These are phyloP conservation scores for Fusarium acutatum DNA, from an alignment of 2,329 filamentous ascomycete species.

Conservation along the genomic window DNA sequence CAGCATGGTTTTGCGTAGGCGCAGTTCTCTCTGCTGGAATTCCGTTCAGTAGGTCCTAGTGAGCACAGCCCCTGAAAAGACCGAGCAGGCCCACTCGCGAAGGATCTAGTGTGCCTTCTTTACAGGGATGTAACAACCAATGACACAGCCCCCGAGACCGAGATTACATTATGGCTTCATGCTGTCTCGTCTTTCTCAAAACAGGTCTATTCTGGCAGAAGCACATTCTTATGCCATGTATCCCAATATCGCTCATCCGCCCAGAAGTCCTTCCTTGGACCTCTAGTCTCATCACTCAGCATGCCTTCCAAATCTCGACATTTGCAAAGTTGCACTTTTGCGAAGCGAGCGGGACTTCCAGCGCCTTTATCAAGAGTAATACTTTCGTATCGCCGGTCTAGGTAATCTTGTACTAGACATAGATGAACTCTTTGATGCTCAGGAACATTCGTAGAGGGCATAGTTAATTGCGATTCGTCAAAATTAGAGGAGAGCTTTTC, in stretches of 20 bases:
- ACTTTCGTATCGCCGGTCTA: not conserved
- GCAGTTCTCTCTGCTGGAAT: not conserved
- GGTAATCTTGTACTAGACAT: not conserved
- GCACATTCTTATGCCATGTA: not conserved
- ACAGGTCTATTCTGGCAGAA: not conserved
- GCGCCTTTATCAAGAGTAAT: not conserved
- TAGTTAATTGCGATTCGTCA: accelerated
- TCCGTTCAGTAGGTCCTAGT: not conserved
- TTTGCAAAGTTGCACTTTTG: not conserved
- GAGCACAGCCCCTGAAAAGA: not conserved
- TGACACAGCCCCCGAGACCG: not conserved
- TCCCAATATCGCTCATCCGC: not conserved
- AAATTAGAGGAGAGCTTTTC: accelerated
- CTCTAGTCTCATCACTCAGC: not conserved
- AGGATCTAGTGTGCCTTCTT: not conserved
- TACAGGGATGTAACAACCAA: not conserved
- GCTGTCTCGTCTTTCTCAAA: accelerated
- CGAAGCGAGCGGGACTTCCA: not conserved
- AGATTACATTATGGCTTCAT: no score
- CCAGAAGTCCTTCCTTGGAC: not conserved
- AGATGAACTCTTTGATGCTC: not conserved
- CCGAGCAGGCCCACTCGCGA: not conserved
- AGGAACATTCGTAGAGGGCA: accelerated
- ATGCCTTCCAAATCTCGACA: not conserved
- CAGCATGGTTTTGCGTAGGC: no score